phyloP scores from a whole-genome alignment of 352 stramenopile species.

The Blastocystis sp. region DNA sequence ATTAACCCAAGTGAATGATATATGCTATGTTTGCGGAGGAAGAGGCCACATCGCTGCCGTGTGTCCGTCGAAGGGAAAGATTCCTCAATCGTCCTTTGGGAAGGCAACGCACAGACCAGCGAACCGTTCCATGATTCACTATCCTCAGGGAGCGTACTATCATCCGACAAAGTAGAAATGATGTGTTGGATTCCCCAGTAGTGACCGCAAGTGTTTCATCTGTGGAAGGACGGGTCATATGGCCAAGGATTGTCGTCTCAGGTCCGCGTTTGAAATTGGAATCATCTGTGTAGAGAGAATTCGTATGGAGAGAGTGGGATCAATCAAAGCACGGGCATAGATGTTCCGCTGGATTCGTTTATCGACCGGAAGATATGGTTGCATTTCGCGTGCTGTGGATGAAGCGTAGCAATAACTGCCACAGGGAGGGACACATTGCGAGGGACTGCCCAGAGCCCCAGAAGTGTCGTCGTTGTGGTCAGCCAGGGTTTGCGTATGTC shows the following conservation, averaged over 20 bases:
- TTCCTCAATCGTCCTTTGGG: neutral
- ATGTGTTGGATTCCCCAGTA: neutral
- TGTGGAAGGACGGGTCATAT: constrained; percentile 36
- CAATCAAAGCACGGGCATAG: neutral
- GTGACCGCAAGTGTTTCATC: neutral
- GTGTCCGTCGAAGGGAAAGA: constrained; percentile 1
- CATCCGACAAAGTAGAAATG: neutral
- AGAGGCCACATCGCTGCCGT: constrained; percentile 46
- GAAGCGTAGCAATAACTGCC: constrained; percentile 35
- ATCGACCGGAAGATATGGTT: constrained; percentile 4
- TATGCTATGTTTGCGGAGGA: constrained; percentile 52
- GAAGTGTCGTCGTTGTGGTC: constrained; percentile 28
- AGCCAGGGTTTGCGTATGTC: neutral
- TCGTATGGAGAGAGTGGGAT: neutral
- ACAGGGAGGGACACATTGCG: constrained; percentile 43
- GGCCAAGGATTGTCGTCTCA: constrained; percentile 3
- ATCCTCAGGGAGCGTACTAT: neutral
- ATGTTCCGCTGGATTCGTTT: neutral
- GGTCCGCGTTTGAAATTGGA: neutral
- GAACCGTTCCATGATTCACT: neutral
- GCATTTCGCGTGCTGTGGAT: neutral
- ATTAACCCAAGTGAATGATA: neutral
- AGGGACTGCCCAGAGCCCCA: constrained; percentile 25
- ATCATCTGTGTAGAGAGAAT: neutral
- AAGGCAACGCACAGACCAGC: neutral